Percentiles rank a stretch among this genome's conserved stretches.
phyloP scores from a whole-genome alignment of 164 flowering plant genomes.

The Brasenia schreberi region DNA sequence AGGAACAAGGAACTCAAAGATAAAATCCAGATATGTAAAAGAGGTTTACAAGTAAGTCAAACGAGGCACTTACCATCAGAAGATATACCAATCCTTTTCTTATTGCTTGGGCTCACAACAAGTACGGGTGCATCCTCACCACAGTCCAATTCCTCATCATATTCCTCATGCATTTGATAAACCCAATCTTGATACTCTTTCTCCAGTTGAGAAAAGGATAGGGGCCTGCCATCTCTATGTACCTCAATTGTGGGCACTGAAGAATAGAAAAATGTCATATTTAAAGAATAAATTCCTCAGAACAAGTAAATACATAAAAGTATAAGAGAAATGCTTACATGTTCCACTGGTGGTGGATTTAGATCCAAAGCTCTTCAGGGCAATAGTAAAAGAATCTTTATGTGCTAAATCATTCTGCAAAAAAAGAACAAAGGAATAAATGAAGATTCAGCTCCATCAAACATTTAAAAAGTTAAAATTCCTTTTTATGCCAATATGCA shows the following conservation, averaged over 20 bases:
- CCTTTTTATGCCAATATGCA: no score
- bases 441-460: no score
- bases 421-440: no score
- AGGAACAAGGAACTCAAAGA: no score
- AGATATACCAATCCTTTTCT: conserved; percentile 31
- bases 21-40: no score
- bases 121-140: conserved; percentile 39
- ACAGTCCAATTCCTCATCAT: conserved; percentile 40
- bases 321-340: conserved; percentile 15
- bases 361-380: conserved; percentile 49
- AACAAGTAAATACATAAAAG: conserved; percentile 6
- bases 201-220: conserved; percentile 27
- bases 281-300: no score
- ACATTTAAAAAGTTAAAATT: no score
- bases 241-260: conserved; percentile 24
- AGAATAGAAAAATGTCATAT: no score
- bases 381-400: conserved; percentile 42
- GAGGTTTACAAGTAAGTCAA: conserved; percentile 45
- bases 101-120: conserved; percentile 27
- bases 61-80: conserved; percentile 37
- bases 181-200: conserved; percentile 50
- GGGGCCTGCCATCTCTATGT: conserved; percentile 16
- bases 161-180: conserved; percentile 36
- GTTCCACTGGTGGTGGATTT: conserved; percentile 22
- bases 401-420: conserved; percentile 63